Evolutionary conservation across 108 stramenopile species (phyloP).

Genomic region (Schizochytrium sp.): DNA sequence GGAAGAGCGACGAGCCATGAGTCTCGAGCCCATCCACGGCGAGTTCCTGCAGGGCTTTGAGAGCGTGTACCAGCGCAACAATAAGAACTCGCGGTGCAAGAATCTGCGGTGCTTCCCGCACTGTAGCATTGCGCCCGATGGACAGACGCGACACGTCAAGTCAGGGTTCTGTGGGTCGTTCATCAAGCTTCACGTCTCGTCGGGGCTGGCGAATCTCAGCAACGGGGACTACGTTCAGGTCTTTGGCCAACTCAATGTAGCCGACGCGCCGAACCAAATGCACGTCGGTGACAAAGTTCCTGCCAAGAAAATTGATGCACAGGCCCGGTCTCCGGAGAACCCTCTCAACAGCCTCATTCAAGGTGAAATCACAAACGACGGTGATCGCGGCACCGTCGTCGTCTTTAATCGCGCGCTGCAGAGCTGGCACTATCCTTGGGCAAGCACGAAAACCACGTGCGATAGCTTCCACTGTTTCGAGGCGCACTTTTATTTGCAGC

Average conservation of each 20-base stretch:
- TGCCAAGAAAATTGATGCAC: neutral
- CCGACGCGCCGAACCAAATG: neutral
- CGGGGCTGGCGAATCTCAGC: neutral
- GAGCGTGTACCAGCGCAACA: neutral
- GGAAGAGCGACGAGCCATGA: neutral
- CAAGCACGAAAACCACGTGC: neutral
- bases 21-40: neutral
- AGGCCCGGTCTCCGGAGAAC: neutral
- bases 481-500: neutral
- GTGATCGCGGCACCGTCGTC: neutral
- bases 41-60: neutral
- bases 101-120: slow-evolving; percentile 7
- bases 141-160: neutral
- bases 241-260: neutral
- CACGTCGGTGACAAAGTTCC: neutral
- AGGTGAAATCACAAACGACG: neutral
- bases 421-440: neutral
- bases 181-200: neutral
- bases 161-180: neutral
- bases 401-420: neutral
- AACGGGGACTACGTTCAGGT: neutral
- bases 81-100: neutral
- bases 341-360: neutral
- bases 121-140: neutral
- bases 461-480: neutral